phyloP scores from a whole-genome alignment of 257 asterid genomes.

The Eustoma russellianum region DNA sequence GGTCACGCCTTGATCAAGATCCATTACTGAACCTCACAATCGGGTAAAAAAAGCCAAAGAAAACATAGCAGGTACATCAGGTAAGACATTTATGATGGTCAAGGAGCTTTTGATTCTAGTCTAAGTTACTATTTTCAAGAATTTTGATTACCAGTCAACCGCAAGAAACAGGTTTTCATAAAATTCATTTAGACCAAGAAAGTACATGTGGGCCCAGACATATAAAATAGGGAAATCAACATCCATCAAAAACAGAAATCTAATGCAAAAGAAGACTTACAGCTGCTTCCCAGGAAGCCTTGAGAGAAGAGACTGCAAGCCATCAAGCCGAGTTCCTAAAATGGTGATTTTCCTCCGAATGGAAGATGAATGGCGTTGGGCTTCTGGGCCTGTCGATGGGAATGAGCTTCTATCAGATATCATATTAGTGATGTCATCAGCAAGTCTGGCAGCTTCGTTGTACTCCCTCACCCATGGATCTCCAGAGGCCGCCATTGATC shows the following conservation, averaged over 20 bases:
- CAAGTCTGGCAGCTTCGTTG: conserved; percentile 78
- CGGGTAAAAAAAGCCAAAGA: no score
- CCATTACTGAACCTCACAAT: no score
- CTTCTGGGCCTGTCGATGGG: conserved; percentile 65
- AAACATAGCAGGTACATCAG: no score
- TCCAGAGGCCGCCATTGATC: conserved; percentile 62
- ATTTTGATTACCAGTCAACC: no score
- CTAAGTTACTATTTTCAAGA: no score
- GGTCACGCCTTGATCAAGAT: no score
- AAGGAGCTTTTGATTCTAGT: no score
- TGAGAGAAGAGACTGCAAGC: conserved; percentile 50
- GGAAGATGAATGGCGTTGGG: conserved; percentile 78
- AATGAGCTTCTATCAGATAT: conserved; percentile 70
- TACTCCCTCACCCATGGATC: conserved; percentile 94
- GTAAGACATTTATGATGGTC: no score
- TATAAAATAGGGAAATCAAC: neutral
- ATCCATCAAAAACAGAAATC: neutral
- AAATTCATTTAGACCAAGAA: no score
- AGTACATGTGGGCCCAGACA: no score
- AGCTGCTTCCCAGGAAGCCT: conserved; percentile 60
- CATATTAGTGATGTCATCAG: conserved; percentile 79
- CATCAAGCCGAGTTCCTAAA: conserved; percentile 73
- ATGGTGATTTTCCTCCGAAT: conserved; percentile 91
- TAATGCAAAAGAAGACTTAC: conserved; percentile 33
- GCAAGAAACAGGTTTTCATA: no score